These are phyloP conservation scores for Gossypium davidsonii DNA, from an alignment of 441 rosid genomes.

Conservation along the genomic window DNA sequence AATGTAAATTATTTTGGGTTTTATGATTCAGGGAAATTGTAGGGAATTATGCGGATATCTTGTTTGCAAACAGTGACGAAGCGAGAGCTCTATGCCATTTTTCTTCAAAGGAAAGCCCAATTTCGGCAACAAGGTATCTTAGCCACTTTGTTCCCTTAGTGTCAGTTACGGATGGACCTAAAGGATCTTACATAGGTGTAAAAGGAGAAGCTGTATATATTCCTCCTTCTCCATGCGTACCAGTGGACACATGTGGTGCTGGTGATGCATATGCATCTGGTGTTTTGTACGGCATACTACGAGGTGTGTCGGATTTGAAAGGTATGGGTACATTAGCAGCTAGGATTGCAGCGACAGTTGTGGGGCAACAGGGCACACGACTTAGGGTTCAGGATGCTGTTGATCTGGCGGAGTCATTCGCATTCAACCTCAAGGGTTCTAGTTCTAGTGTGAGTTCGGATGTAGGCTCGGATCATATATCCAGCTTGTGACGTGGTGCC, in stretches of 20 bases:
- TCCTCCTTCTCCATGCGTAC: slow-evolving; percentile 76
- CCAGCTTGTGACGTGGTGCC: slow-evolving; percentile 41
- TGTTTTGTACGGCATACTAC: slow-evolving; percentile 65
- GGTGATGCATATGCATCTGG: slow-evolving; percentile 97
- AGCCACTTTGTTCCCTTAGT: slow-evolving; percentile 89
- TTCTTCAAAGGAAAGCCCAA: slow-evolving; percentile 55
- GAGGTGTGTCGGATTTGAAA: slow-evolving; percentile 69
- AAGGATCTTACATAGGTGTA: slow-evolving; percentile 86
- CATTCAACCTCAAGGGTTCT: slow-evolving; percentile 35
- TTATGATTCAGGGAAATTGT: slow-evolving; percentile 64
- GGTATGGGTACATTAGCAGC: slow-evolving; percentile 83
- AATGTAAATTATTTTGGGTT: background rate
- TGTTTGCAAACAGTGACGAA: slow-evolving; percentile 85
- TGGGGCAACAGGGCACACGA: slow-evolving; percentile 88
- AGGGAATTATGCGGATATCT: slow-evolving; percentile 70
- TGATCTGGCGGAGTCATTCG: slow-evolving; percentile 56
- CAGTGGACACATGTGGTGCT: slow-evolving; percentile 83
- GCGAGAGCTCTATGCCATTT: slow-evolving; percentile 84
- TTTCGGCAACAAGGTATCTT: slow-evolving; percentile 77
- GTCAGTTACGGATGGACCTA: slow-evolving; percentile 80
- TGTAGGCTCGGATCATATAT: slow-evolving; percentile 52
- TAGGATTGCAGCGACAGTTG: slow-evolving; percentile 80
- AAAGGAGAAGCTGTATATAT: slow-evolving; percentile 90
- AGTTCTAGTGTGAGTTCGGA: slow-evolving; percentile 36
- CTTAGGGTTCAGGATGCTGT: slow-evolving; percentile 70